A percentile compares a stretch with the other conserved stretches of the same genome.
These are phyloP conservation scores for Diaporthe ilicicola DNA, from an alignment of 2,329 filamentous ascomycete species.

Conservation along the genomic window DNA sequence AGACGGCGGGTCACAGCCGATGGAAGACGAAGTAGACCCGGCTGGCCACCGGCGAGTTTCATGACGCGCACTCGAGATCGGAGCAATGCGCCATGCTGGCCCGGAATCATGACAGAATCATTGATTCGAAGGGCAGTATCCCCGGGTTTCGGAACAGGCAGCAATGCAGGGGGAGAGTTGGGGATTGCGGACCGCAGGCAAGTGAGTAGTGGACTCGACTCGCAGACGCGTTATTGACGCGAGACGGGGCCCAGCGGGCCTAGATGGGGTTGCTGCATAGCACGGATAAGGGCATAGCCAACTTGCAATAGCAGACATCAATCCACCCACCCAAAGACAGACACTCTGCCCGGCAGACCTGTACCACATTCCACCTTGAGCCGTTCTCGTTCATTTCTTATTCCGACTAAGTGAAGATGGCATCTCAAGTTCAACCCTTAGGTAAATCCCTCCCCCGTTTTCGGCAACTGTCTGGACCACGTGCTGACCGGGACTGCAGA, in stretches of 20 bases:
- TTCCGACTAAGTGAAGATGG: constrained; percentile 55
- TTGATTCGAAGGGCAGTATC: constrained; percentile 3
- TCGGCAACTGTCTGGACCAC: background rate
- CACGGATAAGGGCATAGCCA: constrained; percentile 23
- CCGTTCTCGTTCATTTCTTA: background rate
- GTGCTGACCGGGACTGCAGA: constrained; percentile 61
- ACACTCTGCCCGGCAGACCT: background rate
- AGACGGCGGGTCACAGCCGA: constrained; percentile 23
- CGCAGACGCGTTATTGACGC: constrained; percentile 28
- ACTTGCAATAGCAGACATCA: constrained; percentile 29
- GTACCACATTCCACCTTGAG: background rate
- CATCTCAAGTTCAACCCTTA: constrained; percentile 77
- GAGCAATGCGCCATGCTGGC: constrained; percentile 32
- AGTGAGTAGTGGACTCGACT: background rate
- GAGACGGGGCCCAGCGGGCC: background rate
- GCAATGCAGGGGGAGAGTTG: constrained; percentile 26
- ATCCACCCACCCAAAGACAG: background rate
- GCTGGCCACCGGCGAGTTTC: constrained; percentile 24
- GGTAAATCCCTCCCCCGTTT: constrained; percentile 57
- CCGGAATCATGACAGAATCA: constrained; percentile 28
- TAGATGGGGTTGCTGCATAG: constrained; percentile 5
- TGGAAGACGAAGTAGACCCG: constrained; percentile 16
- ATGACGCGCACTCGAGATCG: constrained; percentile 25
- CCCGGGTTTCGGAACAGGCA: constrained; percentile 22
- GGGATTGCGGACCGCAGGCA: background rate